Evolutionary conservation across 768 basidiomycete species (phyloP).

Genomic region (Xanthoconium purpureum): DNA sequence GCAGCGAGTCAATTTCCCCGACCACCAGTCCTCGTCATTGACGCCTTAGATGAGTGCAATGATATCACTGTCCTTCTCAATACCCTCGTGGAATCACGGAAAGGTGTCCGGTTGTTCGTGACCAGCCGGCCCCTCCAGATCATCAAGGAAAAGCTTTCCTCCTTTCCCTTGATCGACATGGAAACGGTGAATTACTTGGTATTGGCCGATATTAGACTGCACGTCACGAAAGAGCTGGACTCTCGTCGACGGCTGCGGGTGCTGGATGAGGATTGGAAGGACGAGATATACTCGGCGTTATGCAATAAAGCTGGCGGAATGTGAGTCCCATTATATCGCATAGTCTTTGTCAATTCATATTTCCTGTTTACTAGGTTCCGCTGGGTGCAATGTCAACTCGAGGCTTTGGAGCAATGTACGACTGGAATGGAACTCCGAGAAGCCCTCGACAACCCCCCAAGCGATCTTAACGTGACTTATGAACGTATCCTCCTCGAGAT

Average conservation of each 20-base stretch:
- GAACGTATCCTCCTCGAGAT: not conserved
- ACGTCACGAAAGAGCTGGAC: slow-evolving; percentile 5
- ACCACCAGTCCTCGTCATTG: slow-evolving; percentile 1
- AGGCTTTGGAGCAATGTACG: not conserved
- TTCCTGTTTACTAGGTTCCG: slow-evolving; percentile 4
- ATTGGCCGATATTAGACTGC: slow-evolving; percentile 1
- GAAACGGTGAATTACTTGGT: slow-evolving; percentile 1
- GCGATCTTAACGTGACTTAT: slow-evolving; percentile 5
- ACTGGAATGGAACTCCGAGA: not conserved
- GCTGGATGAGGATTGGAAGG: not conserved
- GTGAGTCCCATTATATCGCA: not conserved
- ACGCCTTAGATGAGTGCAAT: slow-evolving; percentile 20
- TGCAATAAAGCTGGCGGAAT: slow-evolving; percentile 11
- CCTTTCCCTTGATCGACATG: not conserved
- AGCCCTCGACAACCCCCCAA: slow-evolving; percentile 1
- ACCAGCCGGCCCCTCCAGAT: slow-evolving; percentile 13
- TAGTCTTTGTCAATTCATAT: too few relatives aligned
- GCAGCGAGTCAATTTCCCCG: too few relatives aligned
- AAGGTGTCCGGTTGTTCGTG: slow-evolving; percentile 1
- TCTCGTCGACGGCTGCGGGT: slow-evolving; percentile 4
- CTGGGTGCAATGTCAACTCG: slow-evolving; percentile 16
- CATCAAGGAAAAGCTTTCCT: slow-evolving; percentile 1
- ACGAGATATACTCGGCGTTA: not conserved
- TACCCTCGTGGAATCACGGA: not conserved
- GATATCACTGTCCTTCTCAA: not conserved